A percentile compares a stretch with the other conserved stretches of the same genome.
Evolutionary conservation across 129 eudicot species (phyloP).

Genomic region (Chrysanthemum seticuspe): DNA sequence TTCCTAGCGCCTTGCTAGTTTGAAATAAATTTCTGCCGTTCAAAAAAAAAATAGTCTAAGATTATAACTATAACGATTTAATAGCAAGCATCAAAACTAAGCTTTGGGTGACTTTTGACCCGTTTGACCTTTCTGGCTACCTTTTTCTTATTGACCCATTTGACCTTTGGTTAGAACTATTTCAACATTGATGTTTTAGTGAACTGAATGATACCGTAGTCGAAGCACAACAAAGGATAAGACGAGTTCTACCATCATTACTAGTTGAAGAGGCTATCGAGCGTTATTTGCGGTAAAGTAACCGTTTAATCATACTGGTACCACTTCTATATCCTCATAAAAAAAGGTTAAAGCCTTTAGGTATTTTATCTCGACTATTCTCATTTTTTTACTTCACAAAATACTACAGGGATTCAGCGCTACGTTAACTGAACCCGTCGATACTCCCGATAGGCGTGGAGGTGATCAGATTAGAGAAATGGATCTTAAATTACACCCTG

Average conservation of each 20-base stretch:
- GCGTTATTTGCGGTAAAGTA: constrained; percentile 54
- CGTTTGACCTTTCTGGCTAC: no score
- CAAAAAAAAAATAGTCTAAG: no score
- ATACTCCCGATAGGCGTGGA: constrained; percentile 74
- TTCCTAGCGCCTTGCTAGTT: no score
- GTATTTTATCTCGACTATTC: background rate
- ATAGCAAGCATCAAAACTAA: no score
- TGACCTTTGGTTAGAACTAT: no score
- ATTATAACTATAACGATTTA: no score
- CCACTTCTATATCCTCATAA: background rate
- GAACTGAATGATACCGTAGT: constrained; percentile 86
- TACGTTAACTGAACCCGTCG: constrained; percentile 77
- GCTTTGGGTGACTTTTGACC: no score
- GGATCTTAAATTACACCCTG: no score
- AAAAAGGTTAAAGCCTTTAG: constrained; percentile 1
- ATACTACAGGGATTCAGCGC: constrained; percentile 77
- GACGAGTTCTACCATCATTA: constrained; percentile 62
- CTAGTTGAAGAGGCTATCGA: constrained; percentile 55
- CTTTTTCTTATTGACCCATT: no score
- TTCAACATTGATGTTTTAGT: constrained; percentile 26
- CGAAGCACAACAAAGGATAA: constrained; percentile 88
- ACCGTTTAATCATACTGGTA: constrained; percentile 87
- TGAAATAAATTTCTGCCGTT: no score
- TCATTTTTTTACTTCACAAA: background rate
- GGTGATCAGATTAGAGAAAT: constrained; percentile 36